Evolutionary conservation across 257 asterid genomes (phyloP).

Genomic region (Solanum lycopersicoides): DNA sequence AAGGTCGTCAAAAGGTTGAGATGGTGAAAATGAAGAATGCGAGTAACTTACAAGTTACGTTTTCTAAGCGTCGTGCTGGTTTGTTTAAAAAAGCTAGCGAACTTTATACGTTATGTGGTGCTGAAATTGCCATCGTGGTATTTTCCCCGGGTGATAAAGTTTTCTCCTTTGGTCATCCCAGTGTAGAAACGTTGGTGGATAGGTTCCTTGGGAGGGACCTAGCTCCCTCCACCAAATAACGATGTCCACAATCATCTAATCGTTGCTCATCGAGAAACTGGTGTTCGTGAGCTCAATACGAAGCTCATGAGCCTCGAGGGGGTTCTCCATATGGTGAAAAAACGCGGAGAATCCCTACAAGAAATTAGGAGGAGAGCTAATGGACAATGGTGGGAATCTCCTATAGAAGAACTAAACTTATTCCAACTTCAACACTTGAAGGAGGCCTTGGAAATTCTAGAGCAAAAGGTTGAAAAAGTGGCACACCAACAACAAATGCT

Average conservation of each 20-base stretch:
- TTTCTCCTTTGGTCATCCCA: conserved; percentile 56
- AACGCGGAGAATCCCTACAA: conserved; percentile 9
- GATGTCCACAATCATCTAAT: conserved; percentile 2
- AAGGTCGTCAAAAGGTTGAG: conserved; percentile 48
- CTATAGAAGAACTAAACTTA: background rate
- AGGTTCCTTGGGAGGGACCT: conserved; percentile 1
- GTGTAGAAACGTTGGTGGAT: conserved; percentile 15
- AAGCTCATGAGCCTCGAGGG: conserved; percentile 26
- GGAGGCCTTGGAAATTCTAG: background rate
- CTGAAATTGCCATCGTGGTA: conserved; percentile 34
- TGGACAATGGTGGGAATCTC: conserved; percentile 21
- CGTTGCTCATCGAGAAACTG: conserved; percentile 36
- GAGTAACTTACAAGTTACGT: conserved; percentile 59
- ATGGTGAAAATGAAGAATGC: conserved; percentile 48
- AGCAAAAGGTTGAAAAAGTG: background rate
- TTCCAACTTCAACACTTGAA: background rate
- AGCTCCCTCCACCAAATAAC: background rate
- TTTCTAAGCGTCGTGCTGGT: conserved; percentile 58
- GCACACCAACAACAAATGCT: background rate
- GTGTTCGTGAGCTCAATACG: conserved; percentile 26
- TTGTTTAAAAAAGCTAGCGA: conserved; percentile 73
- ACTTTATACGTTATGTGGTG: conserved; percentile 51
- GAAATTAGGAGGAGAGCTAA: background rate
- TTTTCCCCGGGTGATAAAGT: conserved; percentile 44
- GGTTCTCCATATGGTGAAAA: conserved; percentile 14